These are phyloP conservation scores for Colletotrichum sp. DNA, from an alignment of 2,329 filamentous ascomycete genomes.

Conservation along the genomic window DNA sequence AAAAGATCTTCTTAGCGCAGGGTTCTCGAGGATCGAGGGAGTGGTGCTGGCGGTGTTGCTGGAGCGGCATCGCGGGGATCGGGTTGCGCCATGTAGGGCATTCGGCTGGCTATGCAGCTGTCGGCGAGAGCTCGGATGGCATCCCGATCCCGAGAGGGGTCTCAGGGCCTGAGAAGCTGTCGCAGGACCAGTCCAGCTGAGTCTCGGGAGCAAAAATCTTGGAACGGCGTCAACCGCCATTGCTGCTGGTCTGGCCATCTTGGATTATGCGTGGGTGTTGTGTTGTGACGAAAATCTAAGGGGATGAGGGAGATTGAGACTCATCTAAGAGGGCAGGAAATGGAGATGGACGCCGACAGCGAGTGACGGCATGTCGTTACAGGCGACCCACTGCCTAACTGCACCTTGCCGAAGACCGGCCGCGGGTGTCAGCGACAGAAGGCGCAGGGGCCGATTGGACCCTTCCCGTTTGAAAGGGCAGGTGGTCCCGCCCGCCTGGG, in stretches of 20 bases:
- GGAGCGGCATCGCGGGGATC: conserved; percentile 9
- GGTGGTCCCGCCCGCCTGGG: not conserved
- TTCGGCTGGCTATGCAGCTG: conserved; percentile 25
- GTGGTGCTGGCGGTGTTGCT: not conserved
- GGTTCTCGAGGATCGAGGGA: conserved; percentile 30
- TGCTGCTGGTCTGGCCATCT: conserved; percentile 31
- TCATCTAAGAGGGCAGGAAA: not conserved
- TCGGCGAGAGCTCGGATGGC: conserved; percentile 18
- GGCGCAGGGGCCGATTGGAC: not conserved
- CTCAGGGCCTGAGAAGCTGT: conserved; percentile 30
- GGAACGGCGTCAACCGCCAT: conserved; percentile 48
- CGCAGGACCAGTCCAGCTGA: conserved; percentile 54
- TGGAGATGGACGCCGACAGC: not conserved
- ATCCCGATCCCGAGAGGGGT: conserved; percentile 30
- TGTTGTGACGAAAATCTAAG: not conserved
- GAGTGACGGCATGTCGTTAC: conserved; percentile 19
- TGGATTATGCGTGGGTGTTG: not conserved
- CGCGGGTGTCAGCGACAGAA: not conserved
- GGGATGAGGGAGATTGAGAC: not conserved
- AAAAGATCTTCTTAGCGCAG: conserved; percentile 57
- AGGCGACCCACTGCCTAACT: conserved; percentile 7
- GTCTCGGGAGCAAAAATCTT: conserved; percentile 58
- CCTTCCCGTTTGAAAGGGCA: not conserved
- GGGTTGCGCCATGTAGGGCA: conserved; percentile 28
- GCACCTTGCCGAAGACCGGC: conserved; percentile 15